Evolutionary conservation across 345 rosid species (phyloP), one percentile per base, ranked within the genome.

Genomic region (Arabis hirsuta): DNA sequence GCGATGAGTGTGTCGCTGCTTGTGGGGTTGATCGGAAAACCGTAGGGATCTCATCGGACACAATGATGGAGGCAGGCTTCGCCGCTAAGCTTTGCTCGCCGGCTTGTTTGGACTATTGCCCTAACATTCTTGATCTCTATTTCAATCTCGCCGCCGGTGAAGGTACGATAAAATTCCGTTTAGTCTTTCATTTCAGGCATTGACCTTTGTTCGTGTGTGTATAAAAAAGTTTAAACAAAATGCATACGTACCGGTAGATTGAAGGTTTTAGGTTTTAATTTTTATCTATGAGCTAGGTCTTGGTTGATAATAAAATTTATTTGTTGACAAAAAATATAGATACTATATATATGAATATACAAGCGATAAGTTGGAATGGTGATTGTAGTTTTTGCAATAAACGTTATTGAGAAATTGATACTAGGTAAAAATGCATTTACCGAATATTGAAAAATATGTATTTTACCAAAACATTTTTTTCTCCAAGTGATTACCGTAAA

Each of bases 61-160:
- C 92, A 1, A 85, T 95, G 65, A 86, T 95, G 46, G 98, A 95
- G 26, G 78, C 87, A 11, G 87, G 86, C 6, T 90, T 95, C 73
- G 83, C 96, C 9, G 32, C 82, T 72, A 91, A 88, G 81, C 96
- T 95, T 60, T 95, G 99, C 81, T 86, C 98, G 5, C 76, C 88
- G 0, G 78, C 78, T 59, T 95, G 99, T 29, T 86, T 84, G 79
- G 75, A 79, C 14, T 80, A 73, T 32, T 95, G 99, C 77, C 90
- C 96, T 81, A 95, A 91, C 86, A 91, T 95, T 57, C 80, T 91
- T 42, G 98, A 95, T 60, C 99, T 95, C 22, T 91, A 88, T 87
- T 91, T 83, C 84, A 91, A 95, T 55, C 77, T 95, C 66, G 99
- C 98, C 20, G 94, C 96, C 65, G 99, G 96, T 4, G 99, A 95